Evolutionary conservation across 2,329 filamentous ascomycete genomes (phyloP).

Genomic region (Penicillium sp.): DNA sequence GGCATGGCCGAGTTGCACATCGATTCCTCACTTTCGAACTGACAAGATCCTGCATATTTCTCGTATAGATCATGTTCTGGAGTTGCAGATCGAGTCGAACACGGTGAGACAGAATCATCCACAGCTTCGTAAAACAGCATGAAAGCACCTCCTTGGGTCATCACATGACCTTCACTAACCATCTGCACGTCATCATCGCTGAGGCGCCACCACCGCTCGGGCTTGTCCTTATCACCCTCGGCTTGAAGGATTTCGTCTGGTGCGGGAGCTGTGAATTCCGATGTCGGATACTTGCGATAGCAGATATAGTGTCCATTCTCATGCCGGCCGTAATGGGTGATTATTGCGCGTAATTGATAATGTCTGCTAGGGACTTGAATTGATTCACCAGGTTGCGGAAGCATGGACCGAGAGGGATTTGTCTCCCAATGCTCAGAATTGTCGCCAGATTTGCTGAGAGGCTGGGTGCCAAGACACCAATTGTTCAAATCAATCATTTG

Average conservation of each 20-base stretch:
- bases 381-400: constrained; percentile 52
- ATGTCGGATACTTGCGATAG: constrained; percentile 61
- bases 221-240: constrained; percentile 28
- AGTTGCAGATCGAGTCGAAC: background rate
- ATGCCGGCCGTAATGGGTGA: constrained; percentile 83
- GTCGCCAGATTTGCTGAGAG: constrained; percentile 24
- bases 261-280: constrained; percentile 28
- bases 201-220: constrained; percentile 72
- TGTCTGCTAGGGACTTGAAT: constrained; percentile 41
- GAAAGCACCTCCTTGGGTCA: constrained; percentile 73
- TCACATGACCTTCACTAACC: constrained; percentile 63
- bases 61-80: constrained; percentile 4
- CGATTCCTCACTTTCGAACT: constrained; percentile 13
- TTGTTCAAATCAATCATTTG: constrained; percentile 62
- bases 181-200: constrained; percentile 78
- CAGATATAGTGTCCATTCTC: constrained; percentile 95
- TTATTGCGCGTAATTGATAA: constrained; percentile 72
- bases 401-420: constrained; percentile 63
- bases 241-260: constrained; percentile 27
- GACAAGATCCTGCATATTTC: constrained; percentile 13
- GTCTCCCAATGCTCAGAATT: constrained; percentile 60
- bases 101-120: constrained; percentile 29
- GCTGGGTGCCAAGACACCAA: constrained; percentile 68
- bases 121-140: constrained; percentile 93
- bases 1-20: constrained; percentile 17